Evolutionary conservation across 2,329 filamentous ascomycete genomes (phyloP), one percentile per base, ranked within the genome.

Genomic region (Colletotrichum sp.): DNA sequence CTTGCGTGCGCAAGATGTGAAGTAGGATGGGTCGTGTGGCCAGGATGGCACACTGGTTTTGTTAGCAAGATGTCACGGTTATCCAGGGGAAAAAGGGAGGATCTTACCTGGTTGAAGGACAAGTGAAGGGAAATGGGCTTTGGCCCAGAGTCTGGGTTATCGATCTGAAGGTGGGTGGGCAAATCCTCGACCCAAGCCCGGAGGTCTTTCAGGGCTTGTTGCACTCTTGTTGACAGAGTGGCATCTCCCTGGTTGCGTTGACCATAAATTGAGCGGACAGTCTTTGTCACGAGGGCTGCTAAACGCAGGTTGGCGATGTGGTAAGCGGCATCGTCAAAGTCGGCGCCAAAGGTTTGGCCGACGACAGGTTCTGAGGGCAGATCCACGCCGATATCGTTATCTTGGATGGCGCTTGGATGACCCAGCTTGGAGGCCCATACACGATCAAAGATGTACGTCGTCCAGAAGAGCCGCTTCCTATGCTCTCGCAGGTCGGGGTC

Each of bases 391-490:
- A 89, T 88, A 28, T 88, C 88, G 55, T 87, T 85, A 65, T 90
- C 88, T 13, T 85, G 83, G 12, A 90, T 86, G 55, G 88, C 86
- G 13, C 86, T 84, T 0, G 88, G 87, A 52, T 89, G 84, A 0
- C 88, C 87, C 60, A 89, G 83, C 43, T 88, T 87, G 0, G 87
- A 87, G 5, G 86, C 86, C 84, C 85, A 88, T 80, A 89, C 85
- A 3, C 88, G 85, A 75, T 88, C 86, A 36, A 88, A 81, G 10
- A 81, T 83, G 63, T 87, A 88, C 0, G 86, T 82, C 0, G 86
- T 87, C 86, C 85, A 87, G 82, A 84, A 87, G 1, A 87, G 80
- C 5, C 85, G 81, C 9, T 82, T 83, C 7, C 86, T 80, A 15
- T 87, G 86, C 66, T 87, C 85, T 13, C 85, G 77, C 3, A 81